These are phyloP conservation scores for Adansonia grandidieri DNA, from an alignment of 441 rosid genomes.

Conservation along the genomic window DNA sequence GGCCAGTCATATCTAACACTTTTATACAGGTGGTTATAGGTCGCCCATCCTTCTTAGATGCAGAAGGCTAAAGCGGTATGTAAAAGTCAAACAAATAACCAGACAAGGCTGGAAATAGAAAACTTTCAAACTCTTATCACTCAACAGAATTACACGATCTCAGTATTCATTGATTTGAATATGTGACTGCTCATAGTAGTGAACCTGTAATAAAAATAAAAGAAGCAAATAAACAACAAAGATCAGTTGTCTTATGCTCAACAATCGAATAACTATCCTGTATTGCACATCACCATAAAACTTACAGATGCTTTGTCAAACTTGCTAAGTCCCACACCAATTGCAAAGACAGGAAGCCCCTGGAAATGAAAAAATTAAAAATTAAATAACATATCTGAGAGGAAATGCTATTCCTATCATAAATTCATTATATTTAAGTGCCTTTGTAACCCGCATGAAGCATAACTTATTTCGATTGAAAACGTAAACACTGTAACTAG, in stretches of 20 bases:
- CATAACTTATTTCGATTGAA: conserved; percentile 21
- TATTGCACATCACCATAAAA: conserved; percentile 20
- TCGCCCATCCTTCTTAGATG: conserved; percentile 70
- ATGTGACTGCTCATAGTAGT: conserved; percentile 89
- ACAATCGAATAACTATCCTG: not conserved
- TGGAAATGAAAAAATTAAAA: conserved; percentile 38
- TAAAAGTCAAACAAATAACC: conserved; percentile 27
- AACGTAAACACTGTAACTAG: not conserved
- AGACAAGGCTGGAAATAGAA: not conserved
- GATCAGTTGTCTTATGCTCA: not conserved
- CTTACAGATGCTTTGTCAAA: conserved; percentile 97
- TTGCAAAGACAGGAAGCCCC: conserved; percentile 91
- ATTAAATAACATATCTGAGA: conserved; percentile 9
- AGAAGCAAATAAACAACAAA: conserved; percentile 22
- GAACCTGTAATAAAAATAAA: conserved; percentile 54
- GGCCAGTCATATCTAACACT: conserved; percentile 91
- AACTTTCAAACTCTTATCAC: conserved; percentile 32
- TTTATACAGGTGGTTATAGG: conserved; percentile 86
- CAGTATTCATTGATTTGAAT: conserved; percentile 96
- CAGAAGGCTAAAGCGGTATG: conserved; percentile 63
- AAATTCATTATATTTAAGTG: conserved; percentile 5
- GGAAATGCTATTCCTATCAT: conserved; percentile 11
- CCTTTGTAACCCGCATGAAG: not conserved
- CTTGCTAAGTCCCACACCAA: conserved; percentile 85
- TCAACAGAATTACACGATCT: conserved; percentile 82